These are phyloP conservation scores for Zhuliangozyma blackwelliae DNA, from an alignment of 1,139 yeast species.

Conservation along the genomic window DNA sequence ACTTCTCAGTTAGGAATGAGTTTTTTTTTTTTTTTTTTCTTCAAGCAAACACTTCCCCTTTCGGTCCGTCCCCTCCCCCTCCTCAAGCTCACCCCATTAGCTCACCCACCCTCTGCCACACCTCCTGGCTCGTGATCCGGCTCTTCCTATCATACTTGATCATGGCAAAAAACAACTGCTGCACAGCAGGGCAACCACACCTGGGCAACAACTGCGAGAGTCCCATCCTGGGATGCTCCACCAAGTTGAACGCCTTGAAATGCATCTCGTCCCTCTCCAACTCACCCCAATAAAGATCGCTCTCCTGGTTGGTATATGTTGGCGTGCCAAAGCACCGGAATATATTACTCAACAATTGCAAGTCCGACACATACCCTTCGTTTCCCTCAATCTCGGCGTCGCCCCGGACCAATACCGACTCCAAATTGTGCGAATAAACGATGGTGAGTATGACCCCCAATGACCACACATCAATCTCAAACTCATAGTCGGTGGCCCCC, in stretches of 20 bases:
- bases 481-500: constrained; percentile 58
- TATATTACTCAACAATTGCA: constrained; percentile 59
- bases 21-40: too few species aligned
- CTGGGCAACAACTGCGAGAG: constrained; percentile 22
- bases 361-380: constrained; percentile 44
- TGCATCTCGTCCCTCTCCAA: constrained; percentile 28
- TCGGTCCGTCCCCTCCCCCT: too few species aligned
- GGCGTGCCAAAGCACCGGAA: constrained; percentile 73
- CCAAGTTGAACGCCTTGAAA: constrained; percentile 28
- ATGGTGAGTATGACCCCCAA: constrained; percentile 66
- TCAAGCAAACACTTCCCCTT: too few species aligned
- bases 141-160: constrained; percentile 19
- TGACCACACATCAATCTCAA: constrained; percentile 77
- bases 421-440: constrained; percentile 46
- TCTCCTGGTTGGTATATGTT: constrained; percentile 43
- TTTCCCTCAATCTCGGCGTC: constrained; percentile 25
- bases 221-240: constrained; percentile 13
- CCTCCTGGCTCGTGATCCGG: constrained; percentile 15
- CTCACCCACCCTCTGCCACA: constrained; percentile 2
- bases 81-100: neutral
- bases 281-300: constrained; percentile 32
- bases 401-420: constrained; percentile 28
- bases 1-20: too few species aligned
- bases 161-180: constrained; percentile 18
- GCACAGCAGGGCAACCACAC: constrained; percentile 15